Conservation (phyloP, 768 basidiomycete species). For the Cyathus striatus region DNA sequence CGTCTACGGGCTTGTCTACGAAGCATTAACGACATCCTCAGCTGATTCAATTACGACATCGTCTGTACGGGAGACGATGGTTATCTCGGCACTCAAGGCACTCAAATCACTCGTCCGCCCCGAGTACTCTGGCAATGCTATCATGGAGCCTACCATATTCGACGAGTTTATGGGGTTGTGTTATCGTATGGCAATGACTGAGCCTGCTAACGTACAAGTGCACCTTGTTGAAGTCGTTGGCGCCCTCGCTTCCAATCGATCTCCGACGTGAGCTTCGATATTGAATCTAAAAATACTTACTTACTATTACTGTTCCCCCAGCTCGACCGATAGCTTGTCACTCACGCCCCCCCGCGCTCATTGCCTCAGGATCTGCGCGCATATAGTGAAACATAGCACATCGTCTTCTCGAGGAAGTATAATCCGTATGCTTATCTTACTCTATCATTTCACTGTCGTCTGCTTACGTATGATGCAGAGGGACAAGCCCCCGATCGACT, state of each 20-base stretch:
- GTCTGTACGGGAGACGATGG: constrained; percentile 37
- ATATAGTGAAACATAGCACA: constrained; percentile 69
- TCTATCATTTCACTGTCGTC: neutral
- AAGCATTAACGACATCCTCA: constrained; percentile 68
- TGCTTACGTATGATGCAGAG: constrained; percentile 27
- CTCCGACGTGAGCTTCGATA: constrained; percentile 14
- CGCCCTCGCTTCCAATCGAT: constrained; percentile 45
- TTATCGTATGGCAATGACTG: constrained; percentile 88
- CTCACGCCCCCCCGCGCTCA: constrained; percentile 50
- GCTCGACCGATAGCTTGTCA: constrained; percentile 30
- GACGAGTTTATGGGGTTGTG: constrained; percentile 87
- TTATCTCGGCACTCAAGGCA: constrained; percentile 66
- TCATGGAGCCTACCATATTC: constrained; percentile 79
- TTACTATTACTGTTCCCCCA: neutral
- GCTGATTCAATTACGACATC: constrained; percentile 46
- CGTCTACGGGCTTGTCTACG: constrained; percentile 91
- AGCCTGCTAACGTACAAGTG: constrained; percentile 64
- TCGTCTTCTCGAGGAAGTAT: constrained; percentile 47
- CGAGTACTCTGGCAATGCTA: constrained; percentile 74
- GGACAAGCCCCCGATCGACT: constrained; percentile 52
- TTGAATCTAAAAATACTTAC: neutral
- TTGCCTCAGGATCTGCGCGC: constrained; percentile 80
- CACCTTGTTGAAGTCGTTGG: constrained; percentile 69
- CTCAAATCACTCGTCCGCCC: constrained; percentile 77
- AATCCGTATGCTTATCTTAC: constrained; percentile 38